phyloP scores from a whole-genome alignment of 1,139 yeast genomes.

The Hyphopichia pseudoburtonii region DNA sequence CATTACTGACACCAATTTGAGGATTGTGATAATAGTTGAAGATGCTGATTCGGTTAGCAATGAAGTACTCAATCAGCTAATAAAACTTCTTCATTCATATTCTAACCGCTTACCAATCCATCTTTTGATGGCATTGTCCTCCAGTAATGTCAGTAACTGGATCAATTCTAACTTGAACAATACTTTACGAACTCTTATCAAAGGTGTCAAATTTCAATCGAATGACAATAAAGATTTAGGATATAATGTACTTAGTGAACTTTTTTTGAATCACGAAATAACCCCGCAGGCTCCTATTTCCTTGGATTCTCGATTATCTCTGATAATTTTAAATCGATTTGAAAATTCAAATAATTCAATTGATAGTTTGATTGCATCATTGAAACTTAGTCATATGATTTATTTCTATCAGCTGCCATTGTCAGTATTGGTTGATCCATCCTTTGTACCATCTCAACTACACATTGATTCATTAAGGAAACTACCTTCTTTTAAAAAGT shows the following conservation, averaged over 20 bases:
- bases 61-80: conserved; percentile 49
- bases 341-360: conserved; percentile 48
- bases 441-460: conserved; percentile 7
- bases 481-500: conserved; percentile 39
- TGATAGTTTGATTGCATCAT: conserved; percentile 51
- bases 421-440: conserved; percentile 32
- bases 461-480: conserved; percentile 27
- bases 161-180: conserved; percentile 32
- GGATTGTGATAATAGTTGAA: conserved; percentile 53
- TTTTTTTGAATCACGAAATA: conserved; percentile 29
- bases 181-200: conserved; percentile 30
- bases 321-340: conserved; percentile 37
- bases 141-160: conserved; percentile 41
- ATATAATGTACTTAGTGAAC: conserved; percentile 34
- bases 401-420: conserved; percentile 72
- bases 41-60: conserved; percentile 62
- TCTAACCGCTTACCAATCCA: conserved; percentile 40
- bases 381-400: conserved; percentile 66
- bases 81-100: conserved; percentile 46
- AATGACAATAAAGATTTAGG: conserved; percentile 43
- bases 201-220: conserved; percentile 44
- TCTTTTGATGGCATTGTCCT: conserved; percentile 54
- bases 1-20: conserved; percentile 12
- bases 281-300: conserved; percentile 17
- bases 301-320: conserved; percentile 26